Evolutionary conservation across 2,329 filamentous ascomycete species (phyloP), one percentile per base, ranked within the genome.

Genomic region (Fusarium sp.): DNA sequence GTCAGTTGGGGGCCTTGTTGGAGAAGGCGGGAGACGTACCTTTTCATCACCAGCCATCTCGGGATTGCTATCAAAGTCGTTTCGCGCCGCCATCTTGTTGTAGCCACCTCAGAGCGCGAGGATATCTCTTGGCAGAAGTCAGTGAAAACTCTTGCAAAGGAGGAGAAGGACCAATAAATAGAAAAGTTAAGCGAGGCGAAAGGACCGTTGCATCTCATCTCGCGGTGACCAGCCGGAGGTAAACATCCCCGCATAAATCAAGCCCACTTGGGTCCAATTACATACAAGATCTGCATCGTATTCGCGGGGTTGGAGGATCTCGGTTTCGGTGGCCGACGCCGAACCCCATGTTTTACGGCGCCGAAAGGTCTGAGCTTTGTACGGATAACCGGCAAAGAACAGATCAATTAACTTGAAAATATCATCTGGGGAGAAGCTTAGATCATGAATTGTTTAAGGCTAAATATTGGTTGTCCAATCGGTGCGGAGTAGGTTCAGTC

Each of bases 31-130:
- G 42, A 32, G 32, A 7, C 16, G 18, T 35, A 73, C 71, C 62
- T 73, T 73, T 52, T 73, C 71, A 19, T 64, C 60, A 11, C 54
- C 56, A 60, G 47, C 57, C 67, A 65, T 23, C 16, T 59, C 67
- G 23, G 58, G 56, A 25, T 56, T 62, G 3, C 35, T 54, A 38
- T 62, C 54, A 33, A 68, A 53, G 43, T 74, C 57, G n/a, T 37
- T 58, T 58, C 56, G 33, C 7, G 59, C 43, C 19, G 52, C n/a
- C 67, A 69, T 72, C 6, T 42, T 32, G 19, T 21, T 37, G 16
- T 9, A 21, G 9, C 16, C 23, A n/a, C 19, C 23, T 25, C 38
- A 25, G 21, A 8, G 2, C 13, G 4, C 10, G 13, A 21, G 1
- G 6, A 18, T 16, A 37, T 25, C 28, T 23, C 35, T 15, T 37